Evolutionary conservation across 441 rosid genomes (phyloP), one percentile per base, ranked within the genome.

Genomic region (Populus hybrid): DNA sequence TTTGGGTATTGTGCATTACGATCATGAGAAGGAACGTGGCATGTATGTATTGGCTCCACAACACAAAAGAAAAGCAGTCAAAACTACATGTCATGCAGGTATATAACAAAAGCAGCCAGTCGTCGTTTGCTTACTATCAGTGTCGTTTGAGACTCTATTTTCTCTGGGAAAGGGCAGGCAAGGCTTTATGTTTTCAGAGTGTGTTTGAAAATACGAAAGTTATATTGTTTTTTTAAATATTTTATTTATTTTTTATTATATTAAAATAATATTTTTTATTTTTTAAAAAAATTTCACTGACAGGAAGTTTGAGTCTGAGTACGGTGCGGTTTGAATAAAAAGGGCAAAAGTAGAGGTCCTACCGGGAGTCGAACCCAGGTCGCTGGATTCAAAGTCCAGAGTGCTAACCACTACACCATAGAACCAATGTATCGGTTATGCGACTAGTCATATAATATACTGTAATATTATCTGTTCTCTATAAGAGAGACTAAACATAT

Each of bases 331-430:
- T 10, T 63, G 24, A 10, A 21, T 4, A 57, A 20, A 57, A 20
- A 2, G 0, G 10, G 0, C 0, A 30, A 42, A 63, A 40, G 24
- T 0, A 35, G 14, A 90, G 92, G 90, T 91, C 95, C 92, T 90
- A 89, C 92, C 92, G 90, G 90, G 90, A 92, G 90, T 94, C 97
- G 95, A 93, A 92, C 97, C 98, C 98, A 91, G 97, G 98, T 92
- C 97, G 93, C 99, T 94, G 93, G 98, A 92, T 96, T 96, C 98
- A 93, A 96, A 96, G 97, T 94, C 98, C 98, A 92, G 96, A 96
- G 97, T 93, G 96, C 96, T 96, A 92, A 94, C 98, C 94, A 93
- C 98, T 91, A 96, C 98, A 94, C 97, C 93, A 94, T 91, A 89
- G 92, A 91, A 88, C 93, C 91, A 14, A 23, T 3, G 32, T 0